These are phyloP conservation scores for Senna siamea DNA, from an alignment of 306 rosid genomes.

Conservation along the genomic window DNA sequence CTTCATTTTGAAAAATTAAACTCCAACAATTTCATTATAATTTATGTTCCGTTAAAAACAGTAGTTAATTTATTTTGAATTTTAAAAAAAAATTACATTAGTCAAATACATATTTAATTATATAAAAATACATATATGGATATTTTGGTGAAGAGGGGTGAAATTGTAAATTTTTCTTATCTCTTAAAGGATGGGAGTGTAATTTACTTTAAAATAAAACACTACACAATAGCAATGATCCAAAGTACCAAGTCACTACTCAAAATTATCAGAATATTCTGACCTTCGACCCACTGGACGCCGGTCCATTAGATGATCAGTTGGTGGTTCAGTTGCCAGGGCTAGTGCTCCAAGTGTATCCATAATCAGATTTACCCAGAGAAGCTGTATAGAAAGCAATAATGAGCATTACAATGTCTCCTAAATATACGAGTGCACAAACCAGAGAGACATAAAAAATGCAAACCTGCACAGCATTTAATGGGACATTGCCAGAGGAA, in stretches of 20 bases:
- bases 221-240: constrained; percentile 4
- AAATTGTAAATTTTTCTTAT: too few relatives aligned
- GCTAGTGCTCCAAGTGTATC: constrained; percentile 98
- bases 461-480: constrained; percentile 95
- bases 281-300: constrained; percentile 86
- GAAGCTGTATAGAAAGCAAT: constrained; percentile 65
- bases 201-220: neutral
- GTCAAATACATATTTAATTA: too few relatives aligned
- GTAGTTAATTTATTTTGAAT: too few relatives aligned
- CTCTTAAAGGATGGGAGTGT: too few relatives aligned
- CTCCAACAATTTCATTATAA: too few relatives aligned
- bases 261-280: neutral
- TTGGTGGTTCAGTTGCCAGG: constrained; percentile 97
- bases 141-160: too few relatives aligned
- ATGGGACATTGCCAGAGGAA: constrained; percentile 86
- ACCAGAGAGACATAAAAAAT: constrained; percentile 22
- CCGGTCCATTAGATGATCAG: constrained; percentile 86
- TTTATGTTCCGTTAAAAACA: too few relatives aligned
- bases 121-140: too few relatives aligned
- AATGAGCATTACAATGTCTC: constrained; percentile 30
- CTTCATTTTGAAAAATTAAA: too few relatives aligned
- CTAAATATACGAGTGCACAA: constrained; percentile 25
- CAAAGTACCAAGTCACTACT: neutral
- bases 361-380: constrained; percentile 99
- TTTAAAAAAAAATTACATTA: too few relatives aligned